Conservation (phyloP, 2,329 filamentous ascomycete species). For the Botryotinia calthae region DNA sequence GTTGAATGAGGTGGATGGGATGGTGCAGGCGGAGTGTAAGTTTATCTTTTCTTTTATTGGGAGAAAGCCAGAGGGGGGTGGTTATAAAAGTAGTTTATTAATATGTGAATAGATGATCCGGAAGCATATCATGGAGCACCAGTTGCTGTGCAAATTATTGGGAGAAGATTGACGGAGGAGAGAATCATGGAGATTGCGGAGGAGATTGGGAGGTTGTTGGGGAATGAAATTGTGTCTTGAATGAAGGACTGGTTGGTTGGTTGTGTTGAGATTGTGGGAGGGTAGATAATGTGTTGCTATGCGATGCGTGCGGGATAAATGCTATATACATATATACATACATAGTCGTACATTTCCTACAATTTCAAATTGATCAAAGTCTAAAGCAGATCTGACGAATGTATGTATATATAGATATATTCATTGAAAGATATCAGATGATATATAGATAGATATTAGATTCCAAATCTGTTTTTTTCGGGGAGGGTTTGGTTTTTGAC, state of each 20-base stretch:
- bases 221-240: slow-evolving; percentile 33
- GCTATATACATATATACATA: too few species aligned
- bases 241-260: too few species aligned
- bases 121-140: slow-evolving; percentile 34
- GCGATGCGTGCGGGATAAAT: too few species aligned
- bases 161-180: slow-evolving; percentile 34
- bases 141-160: slow-evolving; percentile 34
- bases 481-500: too few species aligned
- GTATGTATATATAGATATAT: too few species aligned
- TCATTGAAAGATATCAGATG: too few species aligned
- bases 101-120: slow-evolving; percentile 31
- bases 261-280: background rate
- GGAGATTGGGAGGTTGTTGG: slow-evolving; percentile 39
- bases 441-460: too few species aligned
- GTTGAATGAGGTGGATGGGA: slow-evolving; percentile 30
- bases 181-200: slow-evolving; percentile 40
- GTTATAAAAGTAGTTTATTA: slow-evolving; percentile 19
- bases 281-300: too few species aligned
- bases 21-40: slow-evolving; percentile 35
- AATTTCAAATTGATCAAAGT: too few species aligned
- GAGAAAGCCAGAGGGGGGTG: background rate
- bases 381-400: too few species aligned
- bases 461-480: too few species aligned
- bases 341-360: too few species aligned
- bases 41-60: background rate